Percentiles rank a stretch among this genome's conserved stretches.
These are phyloP conservation scores for Violaceomyces palustris DNA, from an alignment of 1,284 basidiomycete genomes.

Conservation along the genomic window DNA sequence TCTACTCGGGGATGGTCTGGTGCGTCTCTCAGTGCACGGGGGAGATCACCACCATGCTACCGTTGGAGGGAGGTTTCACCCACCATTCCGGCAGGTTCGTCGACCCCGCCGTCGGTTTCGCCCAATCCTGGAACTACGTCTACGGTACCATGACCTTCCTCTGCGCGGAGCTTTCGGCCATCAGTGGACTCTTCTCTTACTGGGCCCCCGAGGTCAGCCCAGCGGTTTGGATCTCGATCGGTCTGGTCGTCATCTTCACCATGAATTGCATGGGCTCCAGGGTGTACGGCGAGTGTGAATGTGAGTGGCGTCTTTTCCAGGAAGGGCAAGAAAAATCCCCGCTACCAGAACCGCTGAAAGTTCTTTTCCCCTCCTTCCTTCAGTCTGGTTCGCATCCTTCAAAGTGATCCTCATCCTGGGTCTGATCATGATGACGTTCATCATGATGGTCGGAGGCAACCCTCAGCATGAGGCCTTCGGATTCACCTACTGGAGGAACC, in stretches of 20 bases:
- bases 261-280: constrained; percentile 58
- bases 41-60: constrained; percentile 59
- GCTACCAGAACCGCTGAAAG: no score
- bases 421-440: constrained; percentile 36
- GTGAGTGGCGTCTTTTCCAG: no score
- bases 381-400: constrained; percentile 34
- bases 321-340: no score
- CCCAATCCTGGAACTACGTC: constrained; percentile 64
- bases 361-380: no score
- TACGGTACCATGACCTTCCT: no score
- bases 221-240: constrained; percentile 56
- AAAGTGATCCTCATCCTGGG: constrained; percentile 29
- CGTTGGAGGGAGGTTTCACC: constrained; percentile 67
- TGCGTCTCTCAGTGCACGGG: no score
- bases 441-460: constrained; percentile 40
- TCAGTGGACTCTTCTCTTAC: constrained; percentile 41
- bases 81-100: constrained; percentile 73
- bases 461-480: constrained; percentile 33
- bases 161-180: no score
- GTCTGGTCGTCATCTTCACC: constrained; percentile 53
- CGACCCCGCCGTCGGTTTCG: constrained; percentile 65
- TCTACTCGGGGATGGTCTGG: constrained; percentile 50
- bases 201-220: constrained; percentile 56
- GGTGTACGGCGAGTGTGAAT: constrained; percentile 64
- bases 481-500: constrained; percentile 50